These are phyloP conservation scores for Alternaria gansuensis DNA, from an alignment of 2,329 filamentous ascomycete genomes.

Conservation along the genomic window DNA sequence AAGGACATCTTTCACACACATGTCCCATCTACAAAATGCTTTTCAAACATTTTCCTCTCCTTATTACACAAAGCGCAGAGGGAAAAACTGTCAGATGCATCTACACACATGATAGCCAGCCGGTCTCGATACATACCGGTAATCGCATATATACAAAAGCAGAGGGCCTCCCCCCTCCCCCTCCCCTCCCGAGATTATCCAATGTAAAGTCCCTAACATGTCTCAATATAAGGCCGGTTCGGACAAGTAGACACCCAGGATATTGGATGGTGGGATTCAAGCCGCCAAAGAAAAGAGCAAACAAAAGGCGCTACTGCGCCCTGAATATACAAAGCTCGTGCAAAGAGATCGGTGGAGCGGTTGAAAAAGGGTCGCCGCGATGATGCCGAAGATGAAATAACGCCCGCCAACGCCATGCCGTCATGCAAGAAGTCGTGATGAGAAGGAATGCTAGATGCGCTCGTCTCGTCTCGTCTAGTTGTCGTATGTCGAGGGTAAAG, in stretches of 20 bases:
- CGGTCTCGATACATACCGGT: conserved; percentile 5
- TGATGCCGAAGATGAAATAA: conserved; percentile 28
- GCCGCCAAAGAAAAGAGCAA: conserved; percentile 2
- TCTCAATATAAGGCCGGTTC: conserved; percentile 2
- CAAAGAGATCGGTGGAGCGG: conserved; percentile 19
- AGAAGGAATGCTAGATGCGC: conserved; percentile 18
- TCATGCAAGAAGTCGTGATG: conserved; percentile 31
- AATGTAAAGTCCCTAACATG: conserved; percentile 15
- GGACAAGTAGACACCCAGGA: background rate
- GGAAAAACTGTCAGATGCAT: background rate
- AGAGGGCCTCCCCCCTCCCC: background rate
- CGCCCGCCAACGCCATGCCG: conserved; percentile 37
- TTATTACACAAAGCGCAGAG: conserved; percentile 1
- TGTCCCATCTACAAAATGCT: conserved; percentile 15
- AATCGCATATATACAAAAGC: conserved; percentile 11
- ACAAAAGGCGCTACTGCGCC: conserved; percentile 19
- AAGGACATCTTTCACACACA: conserved; percentile 6
- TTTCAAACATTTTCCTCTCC: conserved; percentile 1
- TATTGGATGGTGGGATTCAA: background rate
- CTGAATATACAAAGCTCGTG: conserved; percentile 21
- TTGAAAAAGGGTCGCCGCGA: conserved; percentile 10
- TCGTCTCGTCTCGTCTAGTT: conserved; percentile 5
- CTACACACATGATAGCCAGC: conserved; percentile 2
- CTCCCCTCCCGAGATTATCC: conserved; percentile 12
- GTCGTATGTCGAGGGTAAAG: conserved; percentile 25